These are phyloP conservation scores for Reutealis trisperma DNA, from an alignment of 345 rosid species.

Conservation along the genomic window DNA sequence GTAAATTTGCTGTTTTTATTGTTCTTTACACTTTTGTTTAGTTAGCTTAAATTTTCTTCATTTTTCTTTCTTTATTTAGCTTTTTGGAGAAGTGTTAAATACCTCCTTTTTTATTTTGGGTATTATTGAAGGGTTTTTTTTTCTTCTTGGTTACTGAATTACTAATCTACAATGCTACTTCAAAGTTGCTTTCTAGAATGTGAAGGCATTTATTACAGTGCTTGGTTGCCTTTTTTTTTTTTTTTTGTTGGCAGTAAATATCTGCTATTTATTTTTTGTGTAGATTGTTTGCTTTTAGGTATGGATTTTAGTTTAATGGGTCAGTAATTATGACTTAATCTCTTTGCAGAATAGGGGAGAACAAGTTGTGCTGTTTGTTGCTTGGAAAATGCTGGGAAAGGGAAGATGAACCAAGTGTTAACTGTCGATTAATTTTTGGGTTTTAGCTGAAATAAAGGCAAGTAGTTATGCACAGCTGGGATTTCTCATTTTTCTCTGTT, in stretches of 20 bases:
- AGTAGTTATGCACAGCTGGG: not conserved
- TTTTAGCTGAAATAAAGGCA: not conserved
- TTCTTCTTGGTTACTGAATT: not conserved
- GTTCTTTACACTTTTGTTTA: constrained; percentile 3
- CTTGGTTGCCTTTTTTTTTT: not conserved
- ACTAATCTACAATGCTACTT: not conserved
- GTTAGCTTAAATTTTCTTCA: constrained; percentile 1
- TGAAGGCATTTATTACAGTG: not conserved
- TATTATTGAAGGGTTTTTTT: not conserved
- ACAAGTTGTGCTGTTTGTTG: constrained; percentile 15
- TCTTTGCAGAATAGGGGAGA: not conserved
- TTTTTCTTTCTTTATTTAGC: not conserved
- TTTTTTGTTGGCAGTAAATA: not conserved
- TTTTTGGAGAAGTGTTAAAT: no score
- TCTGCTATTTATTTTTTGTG: not conserved
- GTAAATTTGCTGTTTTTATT: not conserved
- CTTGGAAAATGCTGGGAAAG: constrained; percentile 16
- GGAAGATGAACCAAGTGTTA: not conserved
- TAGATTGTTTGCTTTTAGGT: constrained; percentile 3
- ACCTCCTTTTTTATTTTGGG: not conserved
- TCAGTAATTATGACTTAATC: not conserved
- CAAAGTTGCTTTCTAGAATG: constrained; percentile 1
- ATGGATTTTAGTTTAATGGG: constrained; percentile 5
- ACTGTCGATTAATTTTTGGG: constrained; percentile 2
- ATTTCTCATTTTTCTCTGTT: not conserved